These are phyloP conservation scores for Ilex asprella DNA, from an alignment of 257 asterid species.

Conservation along the genomic window DNA sequence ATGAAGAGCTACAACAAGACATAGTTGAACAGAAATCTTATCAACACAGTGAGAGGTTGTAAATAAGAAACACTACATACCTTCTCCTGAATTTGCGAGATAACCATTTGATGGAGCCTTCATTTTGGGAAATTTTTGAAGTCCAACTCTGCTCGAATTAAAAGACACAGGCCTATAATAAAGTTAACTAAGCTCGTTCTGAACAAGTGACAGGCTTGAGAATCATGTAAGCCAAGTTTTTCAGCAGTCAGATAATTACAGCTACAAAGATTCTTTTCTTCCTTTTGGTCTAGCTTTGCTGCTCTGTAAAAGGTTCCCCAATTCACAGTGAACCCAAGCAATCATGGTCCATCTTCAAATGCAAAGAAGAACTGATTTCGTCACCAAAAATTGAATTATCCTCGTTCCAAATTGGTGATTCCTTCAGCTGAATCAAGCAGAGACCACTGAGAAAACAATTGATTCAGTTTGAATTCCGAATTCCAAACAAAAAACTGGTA, in stretches of 20 bases:
- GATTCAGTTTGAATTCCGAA: background rate
- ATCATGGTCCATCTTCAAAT: too few species aligned
- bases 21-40: background rate
- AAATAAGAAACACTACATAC: constrained; percentile 23
- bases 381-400: too few species aligned
- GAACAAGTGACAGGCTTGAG: background rate
- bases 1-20: background rate
- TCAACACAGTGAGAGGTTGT: background rate
- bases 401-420: background rate
- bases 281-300: too few species aligned
- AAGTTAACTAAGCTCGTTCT: background rate
- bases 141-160: background rate
- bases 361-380: too few species aligned
- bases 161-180: background rate
- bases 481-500: background rate
- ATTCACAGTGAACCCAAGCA: too few species aligned
- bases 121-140: constrained; percentile 27
- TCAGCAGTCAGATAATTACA: background rate
- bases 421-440: background rate
- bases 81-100: constrained; percentile 76
- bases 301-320: background rate
- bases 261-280: background rate
- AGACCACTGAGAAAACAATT: background rate
- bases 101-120: constrained; percentile 74
- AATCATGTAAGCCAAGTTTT: background rate